These are phyloP conservation scores for Wallacemonas sp. DNA, from an alignment of 208 protist genomes.

Conservation along the genomic window DNA sequence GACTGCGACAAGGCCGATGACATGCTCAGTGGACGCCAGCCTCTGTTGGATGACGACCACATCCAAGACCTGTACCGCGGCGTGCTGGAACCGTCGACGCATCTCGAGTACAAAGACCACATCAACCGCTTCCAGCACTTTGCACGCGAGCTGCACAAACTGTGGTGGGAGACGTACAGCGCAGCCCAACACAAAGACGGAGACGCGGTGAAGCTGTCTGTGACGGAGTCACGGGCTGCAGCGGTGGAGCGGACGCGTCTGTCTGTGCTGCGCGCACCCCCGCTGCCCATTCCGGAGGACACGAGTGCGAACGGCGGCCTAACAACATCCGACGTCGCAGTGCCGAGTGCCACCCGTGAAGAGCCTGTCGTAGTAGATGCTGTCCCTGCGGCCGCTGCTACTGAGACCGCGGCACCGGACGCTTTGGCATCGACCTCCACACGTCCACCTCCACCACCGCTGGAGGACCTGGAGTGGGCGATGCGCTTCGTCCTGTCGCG, in stretches of 20 bases:
- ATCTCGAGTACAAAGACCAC: conserved; percentile 71
- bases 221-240: too few relatives aligned
- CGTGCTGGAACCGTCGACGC: conserved; percentile 54
- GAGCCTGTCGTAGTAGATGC: too few relatives aligned
- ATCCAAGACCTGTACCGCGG: conserved; percentile 56
- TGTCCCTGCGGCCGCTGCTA: too few relatives aligned
- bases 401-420: too few relatives aligned
- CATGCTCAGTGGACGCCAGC: background rate
- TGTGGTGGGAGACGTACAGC: conserved; percentile 46
- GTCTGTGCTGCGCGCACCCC: too few relatives aligned
- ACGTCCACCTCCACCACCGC: conserved; percentile 32
- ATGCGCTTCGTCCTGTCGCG: conserved; percentile 65
- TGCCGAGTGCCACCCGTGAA: too few relatives aligned
- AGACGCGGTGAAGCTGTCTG: too few relatives aligned
- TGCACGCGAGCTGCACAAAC: conserved; percentile 44
- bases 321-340: too few relatives aligned
- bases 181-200: background rate
- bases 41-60: conserved; percentile 59
- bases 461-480: conserved; percentile 60
- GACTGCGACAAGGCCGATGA: background rate
- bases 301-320: too few relatives aligned
- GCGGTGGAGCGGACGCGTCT: too few relatives aligned
- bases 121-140: conserved; percentile 48
- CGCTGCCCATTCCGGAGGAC: too few relatives aligned
- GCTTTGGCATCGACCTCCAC: too few relatives aligned